Base-by-base conservation (phyloP, 1,284 basidiomycete genomes). In the Cutaneotrichosporon sp. region DNA sequence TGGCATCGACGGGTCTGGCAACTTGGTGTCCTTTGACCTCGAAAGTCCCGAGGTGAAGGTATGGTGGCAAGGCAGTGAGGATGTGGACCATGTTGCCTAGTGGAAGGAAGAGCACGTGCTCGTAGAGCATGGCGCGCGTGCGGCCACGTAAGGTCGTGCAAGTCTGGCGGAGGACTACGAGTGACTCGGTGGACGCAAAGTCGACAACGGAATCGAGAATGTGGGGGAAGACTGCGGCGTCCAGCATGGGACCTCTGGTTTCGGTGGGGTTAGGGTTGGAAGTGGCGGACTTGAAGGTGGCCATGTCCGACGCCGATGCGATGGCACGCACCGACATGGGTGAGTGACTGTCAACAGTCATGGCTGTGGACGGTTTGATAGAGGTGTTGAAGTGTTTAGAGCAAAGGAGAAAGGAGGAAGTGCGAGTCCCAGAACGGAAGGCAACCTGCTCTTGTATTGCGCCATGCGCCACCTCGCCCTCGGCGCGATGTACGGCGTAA, bases 61-160 rank as follows among this genome's bases (percentile, higher is more conserved):
- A 16, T 9, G 51, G 51, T 18, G 51, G 26, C 30, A 14, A 30
- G 51, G 30, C 51, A 4, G 51, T 53, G 30, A 31, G 51, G 51
- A 53, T 53, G 49, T 26, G 22, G 22, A 51, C 22, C 49, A 3
- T 51, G 42, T n/a, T 46, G 42, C 42, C 22, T 5, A 30, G 7
- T 11, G 49, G 49, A 10, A 53, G 30, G 51, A 53, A 34, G 31
- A 53, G 30, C 6, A 53, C 31, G 51, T 53, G 51, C 30, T 53
- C 26, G 51, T 34, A 53, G 14, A 53, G 51, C 18, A 2, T 5
- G 51, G 31, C 31, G 51, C 51, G 51, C 26, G 31, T 32, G 51
- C 51, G 51, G 31, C 16, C 31, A 6, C 51, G 51, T 6, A 53
- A 14, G 5, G 26, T 18, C 14, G 13, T 30, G 30, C 51, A 31